Conservation (phyloP, 148 eudicot species). For the Vaccinium corymbosum region DNA sequence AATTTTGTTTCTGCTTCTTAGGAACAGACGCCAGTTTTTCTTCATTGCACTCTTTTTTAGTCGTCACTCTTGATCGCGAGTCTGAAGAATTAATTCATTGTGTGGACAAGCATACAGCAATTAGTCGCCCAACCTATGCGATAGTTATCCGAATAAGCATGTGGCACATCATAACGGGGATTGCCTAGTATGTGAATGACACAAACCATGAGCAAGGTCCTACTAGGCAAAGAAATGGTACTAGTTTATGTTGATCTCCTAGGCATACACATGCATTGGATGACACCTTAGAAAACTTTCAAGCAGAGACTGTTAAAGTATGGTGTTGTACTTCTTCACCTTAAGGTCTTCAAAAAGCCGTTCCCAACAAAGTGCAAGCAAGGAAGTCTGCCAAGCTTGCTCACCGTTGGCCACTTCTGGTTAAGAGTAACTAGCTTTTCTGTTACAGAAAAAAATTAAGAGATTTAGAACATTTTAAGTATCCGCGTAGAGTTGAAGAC, state of each 20-base stretch:
- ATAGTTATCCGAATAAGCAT: neutral
- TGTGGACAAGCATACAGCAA: too few relatives aligned
- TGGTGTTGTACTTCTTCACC: neutral
- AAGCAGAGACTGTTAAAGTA: neutral
- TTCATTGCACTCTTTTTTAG: neutral
- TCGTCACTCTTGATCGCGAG: neutral
- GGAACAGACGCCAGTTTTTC: neutral
- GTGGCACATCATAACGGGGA: neutral
- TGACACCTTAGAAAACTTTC: neutral
- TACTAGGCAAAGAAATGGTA: neutral
- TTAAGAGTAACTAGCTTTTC: neutral
- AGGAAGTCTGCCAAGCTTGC: neutral
- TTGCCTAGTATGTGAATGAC: neutral
- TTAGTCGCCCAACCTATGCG: neutral
- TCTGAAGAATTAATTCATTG: neutral
- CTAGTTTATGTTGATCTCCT: neutral
- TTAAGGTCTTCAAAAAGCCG: neutral
- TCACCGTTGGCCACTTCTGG: neutral
- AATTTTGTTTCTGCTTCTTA: neutral
- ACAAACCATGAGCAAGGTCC: neutral
- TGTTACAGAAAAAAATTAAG: neutral
- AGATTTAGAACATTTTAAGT: neutral
- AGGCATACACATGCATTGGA: neutral
- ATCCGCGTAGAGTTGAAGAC: neutral
- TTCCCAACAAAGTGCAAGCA: neutral